Base-by-base conservation (phyloP, 352 stramenopile species). In the Blastocystis hominis region DNA sequence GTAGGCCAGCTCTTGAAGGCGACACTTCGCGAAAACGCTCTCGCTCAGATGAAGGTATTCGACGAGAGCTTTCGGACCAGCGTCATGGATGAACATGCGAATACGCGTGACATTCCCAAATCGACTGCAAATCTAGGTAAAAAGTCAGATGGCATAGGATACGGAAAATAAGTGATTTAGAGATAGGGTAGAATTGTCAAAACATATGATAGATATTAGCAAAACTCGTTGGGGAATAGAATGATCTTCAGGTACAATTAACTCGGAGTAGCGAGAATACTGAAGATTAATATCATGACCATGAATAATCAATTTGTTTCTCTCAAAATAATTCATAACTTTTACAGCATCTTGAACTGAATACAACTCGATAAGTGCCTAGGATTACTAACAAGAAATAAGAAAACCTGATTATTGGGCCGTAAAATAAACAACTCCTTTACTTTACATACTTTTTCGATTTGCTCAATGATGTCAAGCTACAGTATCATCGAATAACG, bases 61-160 rank as follows among this genome's bases (percentile, higher is more conserved):
- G 7, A 75, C 63, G 13, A 75, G 42, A 42, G 63, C 63, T 75
- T 75, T n/a, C 7, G 63, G 63, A 75, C 63, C 63, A 15, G 63
- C 63, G 6, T 75, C 13, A n/a, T 75, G 63, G 42, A 75, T 75
- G 63, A 75, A 75, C 63, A 75, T 75, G 42, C 63, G 63, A 40
- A 75, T 75, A 15, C 63, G 63, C 42, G 42, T 36, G 9, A 75
- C 63, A 24, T 15, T 50, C 7, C 63, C 63, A 53, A 54, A 75
- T 6, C n/a, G 7, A 24, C 24, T 50, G 42, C 63, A 75, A 36
- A 75, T 75, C 63, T 75, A 40, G 7, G 47, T 42, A 17, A 17
- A 75, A 54, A 17, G 13, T 30, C n/a, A n/a, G 42, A 75, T 6
- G 10, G 42, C 10, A 38, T 3, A 15, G 47, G n/a, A 9, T 47